phyloP scores from a whole-genome alignment of 2,329 filamentous ascomycete genomes.

The Xylaria arbuscula region DNA sequence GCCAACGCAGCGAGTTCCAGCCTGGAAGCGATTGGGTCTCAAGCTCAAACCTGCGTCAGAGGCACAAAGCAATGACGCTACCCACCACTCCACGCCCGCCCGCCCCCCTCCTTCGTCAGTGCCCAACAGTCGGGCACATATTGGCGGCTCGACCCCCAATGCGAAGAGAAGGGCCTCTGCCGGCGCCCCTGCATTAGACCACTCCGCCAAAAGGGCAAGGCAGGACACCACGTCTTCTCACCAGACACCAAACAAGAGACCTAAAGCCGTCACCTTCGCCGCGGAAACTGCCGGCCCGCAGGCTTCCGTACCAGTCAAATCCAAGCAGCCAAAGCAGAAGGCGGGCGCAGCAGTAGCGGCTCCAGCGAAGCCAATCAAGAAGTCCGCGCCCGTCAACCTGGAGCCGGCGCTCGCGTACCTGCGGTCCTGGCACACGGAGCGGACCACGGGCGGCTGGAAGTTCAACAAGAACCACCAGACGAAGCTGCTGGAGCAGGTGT shows the following conservation, averaged over 20 bases:
- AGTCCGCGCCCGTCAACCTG: constrained; percentile 57
- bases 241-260: constrained; percentile 55
- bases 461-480: constrained; percentile 96
- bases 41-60: constrained; percentile 64
- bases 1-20: constrained; percentile 62
- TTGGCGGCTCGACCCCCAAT: constrained; percentile 38
- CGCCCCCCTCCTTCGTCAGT: constrained; percentile 30
- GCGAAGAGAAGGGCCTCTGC: constrained; percentile 50
- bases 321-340: constrained; percentile 51
- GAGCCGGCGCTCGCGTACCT: constrained; percentile 81
- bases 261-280: constrained; percentile 60
- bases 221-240: constrained; percentile 50
- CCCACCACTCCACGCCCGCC: constrained; percentile 43
- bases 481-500: constrained; percentile 83
- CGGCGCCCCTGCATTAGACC: constrained; percentile 47
- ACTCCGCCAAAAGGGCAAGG: constrained; percentile 48
- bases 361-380: constrained; percentile 43
- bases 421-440: constrained; percentile 76
- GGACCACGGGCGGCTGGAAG: constrained; percentile 75
- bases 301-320: constrained; percentile 40
- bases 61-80: constrained; percentile 48
- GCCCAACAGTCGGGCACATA: constrained; percentile 39
- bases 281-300: constrained; percentile 42
- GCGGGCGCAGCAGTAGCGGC: constrained; percentile 44
- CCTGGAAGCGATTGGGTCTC: constrained; percentile 72